Percentiles rank a stretch among this genome's conserved stretches.
Evolutionary conservation across 345 rosid species (phyloP).

Genomic region (Erucastrum elatum): DNA sequence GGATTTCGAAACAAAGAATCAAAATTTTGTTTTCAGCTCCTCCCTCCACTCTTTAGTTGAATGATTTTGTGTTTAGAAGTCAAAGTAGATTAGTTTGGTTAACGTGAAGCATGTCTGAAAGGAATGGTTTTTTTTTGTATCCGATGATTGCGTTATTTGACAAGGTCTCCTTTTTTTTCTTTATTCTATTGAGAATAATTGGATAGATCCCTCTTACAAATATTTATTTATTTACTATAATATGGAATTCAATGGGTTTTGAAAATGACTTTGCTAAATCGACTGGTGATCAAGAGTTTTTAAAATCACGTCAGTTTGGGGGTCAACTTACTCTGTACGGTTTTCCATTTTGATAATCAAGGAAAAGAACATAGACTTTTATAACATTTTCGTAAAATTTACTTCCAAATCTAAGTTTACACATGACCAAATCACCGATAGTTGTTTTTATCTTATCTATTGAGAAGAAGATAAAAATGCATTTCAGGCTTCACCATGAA

Average conservation of each 20-base stretch:
- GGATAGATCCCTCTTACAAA: not conserved
- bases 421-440: not conserved
- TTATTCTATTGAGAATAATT: not conserved
- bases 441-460: not conserved
- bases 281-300: not conserved
- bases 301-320: not conserved
- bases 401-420: not conserved
- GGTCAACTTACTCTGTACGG: not conserved
- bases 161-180: not conserved
- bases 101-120: constrained; percentile 20
- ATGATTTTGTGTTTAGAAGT: constrained; percentile 2
- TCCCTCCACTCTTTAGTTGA: not conserved
- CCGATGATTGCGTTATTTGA: constrained; percentile 36
- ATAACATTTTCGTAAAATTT: not conserved
- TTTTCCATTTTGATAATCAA: not conserved
- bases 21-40: not conserved
- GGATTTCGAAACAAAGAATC: constrained; percentile 1
- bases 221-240: not conserved
- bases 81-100: constrained; percentile 17
- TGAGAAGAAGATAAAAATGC: not conserved
- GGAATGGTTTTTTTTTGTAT: constrained; percentile 15
- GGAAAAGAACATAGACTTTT: not conserved
- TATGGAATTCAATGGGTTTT: not conserved
- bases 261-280: constrained; percentile 10
- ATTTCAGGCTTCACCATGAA: not conserved